phyloP scores from a whole-genome alignment of 2,329 filamentous ascomycete genomes.

The Fusarium sp. region DNA sequence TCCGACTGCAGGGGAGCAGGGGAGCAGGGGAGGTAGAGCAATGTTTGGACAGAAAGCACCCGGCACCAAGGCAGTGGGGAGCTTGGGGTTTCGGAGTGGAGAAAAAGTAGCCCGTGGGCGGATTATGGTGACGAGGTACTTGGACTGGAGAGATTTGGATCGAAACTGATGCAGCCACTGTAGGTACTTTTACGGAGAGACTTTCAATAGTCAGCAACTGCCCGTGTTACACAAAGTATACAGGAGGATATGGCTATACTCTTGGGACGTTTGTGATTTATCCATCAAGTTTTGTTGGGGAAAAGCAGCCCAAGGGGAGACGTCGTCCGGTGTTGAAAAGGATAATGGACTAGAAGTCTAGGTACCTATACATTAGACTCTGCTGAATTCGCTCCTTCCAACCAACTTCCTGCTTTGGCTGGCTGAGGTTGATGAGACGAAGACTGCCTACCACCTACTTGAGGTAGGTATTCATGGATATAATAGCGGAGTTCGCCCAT shows the following conservation, averaged over 20 bases:
- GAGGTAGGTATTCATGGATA: background rate
- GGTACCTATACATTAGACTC: background rate
- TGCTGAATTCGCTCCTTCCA: background rate
- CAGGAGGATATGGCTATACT: background rate
- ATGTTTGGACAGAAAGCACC: slow-evolving; percentile 35
- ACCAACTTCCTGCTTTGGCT: background rate
- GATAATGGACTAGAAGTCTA: background rate
- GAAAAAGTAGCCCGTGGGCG: slow-evolving; percentile 16
- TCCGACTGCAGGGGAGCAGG: slow-evolving; percentile 41
- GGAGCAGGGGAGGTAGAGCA: slow-evolving; percentile 35
- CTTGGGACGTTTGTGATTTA: background rate
- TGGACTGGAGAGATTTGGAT: slow-evolving; percentile 7
- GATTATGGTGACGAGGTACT: slow-evolving; percentile 21
- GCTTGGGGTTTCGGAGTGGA: slow-evolving; percentile 8
- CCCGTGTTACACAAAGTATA: background rate
- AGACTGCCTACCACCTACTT: background rate
- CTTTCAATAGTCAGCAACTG: slow-evolving; percentile 11
- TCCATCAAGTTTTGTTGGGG: background rate
- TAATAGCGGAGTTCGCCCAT: background rate
- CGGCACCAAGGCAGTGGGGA: slow-evolving; percentile 24
- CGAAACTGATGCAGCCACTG: slow-evolving; percentile 10
- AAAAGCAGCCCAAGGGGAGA: background rate
- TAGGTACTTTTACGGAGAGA: slow-evolving; percentile 5
- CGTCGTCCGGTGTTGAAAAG: background rate
- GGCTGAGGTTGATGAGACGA: background rate